phyloP scores from a whole-genome alignment of 1,139 yeast species.

The Nakaseomyces sp. region DNA sequence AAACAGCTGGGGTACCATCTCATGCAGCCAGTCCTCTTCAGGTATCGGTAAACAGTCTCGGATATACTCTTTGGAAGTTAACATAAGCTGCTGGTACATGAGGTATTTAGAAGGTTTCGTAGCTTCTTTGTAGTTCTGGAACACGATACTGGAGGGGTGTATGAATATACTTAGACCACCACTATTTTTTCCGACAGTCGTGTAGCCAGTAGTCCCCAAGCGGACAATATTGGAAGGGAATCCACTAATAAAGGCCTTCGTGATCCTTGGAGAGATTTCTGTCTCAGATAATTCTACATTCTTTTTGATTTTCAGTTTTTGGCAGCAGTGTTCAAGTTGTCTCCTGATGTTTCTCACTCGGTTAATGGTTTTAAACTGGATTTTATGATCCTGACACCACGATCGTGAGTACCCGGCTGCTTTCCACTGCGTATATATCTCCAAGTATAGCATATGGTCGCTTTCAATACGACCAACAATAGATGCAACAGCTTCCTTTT shows the following conservation, averaged over 20 bases:
- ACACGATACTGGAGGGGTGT: constrained; percentile 57
- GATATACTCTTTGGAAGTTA: constrained; percentile 85
- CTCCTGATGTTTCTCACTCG: constrained; percentile 66
- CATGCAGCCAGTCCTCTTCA: constrained; percentile 50
- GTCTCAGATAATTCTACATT: constrained; percentile 12
- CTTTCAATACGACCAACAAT: constrained; percentile 33
- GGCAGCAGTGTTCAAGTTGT: constrained; percentile 59
- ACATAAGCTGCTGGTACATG: constrained; percentile 74
- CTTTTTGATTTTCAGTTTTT: constrained; percentile 32
- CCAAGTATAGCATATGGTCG: constrained; percentile 70
- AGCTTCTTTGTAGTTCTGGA: constrained; percentile 28
- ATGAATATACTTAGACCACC: constrained; percentile 44
- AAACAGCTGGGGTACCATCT: constrained; percentile 50
- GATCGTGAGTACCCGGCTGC: constrained; percentile 59
- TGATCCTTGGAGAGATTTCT: constrained; percentile 37
- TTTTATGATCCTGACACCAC: constrained; percentile 83
- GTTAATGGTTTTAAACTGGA: constrained; percentile 64
- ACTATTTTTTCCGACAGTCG: constrained; percentile 28
- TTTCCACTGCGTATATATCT: constrained; percentile 70
- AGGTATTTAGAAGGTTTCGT: constrained; percentile 66
- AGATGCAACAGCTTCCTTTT: constrained; percentile 16
- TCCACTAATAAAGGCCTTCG: constrained; percentile 66
- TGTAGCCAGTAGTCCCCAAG: constrained; percentile 62
- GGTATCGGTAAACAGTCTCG: constrained; percentile 71
- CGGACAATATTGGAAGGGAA: constrained; percentile 75